phyloP scores from a whole-genome alignment of 176 grass and related monocot genomes.

The Oryza punctata region DNA sequence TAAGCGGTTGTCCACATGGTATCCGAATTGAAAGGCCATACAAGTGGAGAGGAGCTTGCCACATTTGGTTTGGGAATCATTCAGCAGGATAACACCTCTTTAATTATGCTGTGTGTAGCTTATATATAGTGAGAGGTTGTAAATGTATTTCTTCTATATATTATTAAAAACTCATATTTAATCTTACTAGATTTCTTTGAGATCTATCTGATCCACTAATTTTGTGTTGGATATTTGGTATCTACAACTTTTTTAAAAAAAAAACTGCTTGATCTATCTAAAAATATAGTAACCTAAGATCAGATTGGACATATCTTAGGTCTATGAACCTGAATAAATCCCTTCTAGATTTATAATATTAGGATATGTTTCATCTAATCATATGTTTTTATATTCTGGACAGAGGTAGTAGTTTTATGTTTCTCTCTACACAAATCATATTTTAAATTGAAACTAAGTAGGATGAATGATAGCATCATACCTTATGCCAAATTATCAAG shows the following conservation, averaged over 20 bases:
- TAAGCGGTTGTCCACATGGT: background rate
- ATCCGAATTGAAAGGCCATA: constrained; percentile 17
- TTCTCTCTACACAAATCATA: background rate
- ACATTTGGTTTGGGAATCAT: constrained; percentile 9
- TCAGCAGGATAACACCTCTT: background rate
- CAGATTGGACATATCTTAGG: too few relatives aligned
- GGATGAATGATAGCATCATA: background rate
- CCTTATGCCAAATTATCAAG: too few relatives aligned
- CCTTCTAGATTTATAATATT: too few relatives aligned
- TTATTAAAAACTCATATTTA: background rate
- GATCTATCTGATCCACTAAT: constrained; percentile 4
- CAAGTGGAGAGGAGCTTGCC: background rate
- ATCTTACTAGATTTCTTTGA: background rate
- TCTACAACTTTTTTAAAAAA: background rate
- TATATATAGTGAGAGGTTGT: background rate
- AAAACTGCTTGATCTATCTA: too few relatives aligned
- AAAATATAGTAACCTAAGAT: too few relatives aligned
- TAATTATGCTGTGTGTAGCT: background rate
- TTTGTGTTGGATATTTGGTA: background rate
- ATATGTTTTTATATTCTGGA: too few relatives aligned
- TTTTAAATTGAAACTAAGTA: background rate
- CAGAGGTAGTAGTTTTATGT: background rate
- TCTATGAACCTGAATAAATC: too few relatives aligned
- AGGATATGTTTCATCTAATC: too few relatives aligned
- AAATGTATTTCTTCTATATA: background rate